Percentiles rank a stretch among this genome's conserved stretches.
Evolutionary conservation across 352 stramenopile species (phyloP).

Genomic region (Phytophthora palmivora): DNA sequence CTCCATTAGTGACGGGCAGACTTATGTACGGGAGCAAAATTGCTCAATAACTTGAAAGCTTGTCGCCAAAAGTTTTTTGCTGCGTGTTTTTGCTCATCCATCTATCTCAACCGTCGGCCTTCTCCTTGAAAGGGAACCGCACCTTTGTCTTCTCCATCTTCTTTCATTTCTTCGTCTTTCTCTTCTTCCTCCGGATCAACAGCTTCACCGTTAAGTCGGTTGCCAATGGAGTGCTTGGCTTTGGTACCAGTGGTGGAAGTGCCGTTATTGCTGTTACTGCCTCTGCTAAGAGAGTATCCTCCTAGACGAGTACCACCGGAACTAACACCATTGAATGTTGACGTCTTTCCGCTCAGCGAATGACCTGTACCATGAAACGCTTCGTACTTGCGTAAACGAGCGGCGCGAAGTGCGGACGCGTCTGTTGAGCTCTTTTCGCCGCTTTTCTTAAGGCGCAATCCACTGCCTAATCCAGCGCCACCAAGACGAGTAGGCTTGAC

Average conservation of each 20-base stretch:
- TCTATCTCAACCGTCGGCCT: conserved; percentile 65
- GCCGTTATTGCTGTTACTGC: conserved; percentile 9
- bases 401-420: conserved; percentile 66
- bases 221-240: conserved; percentile 24
- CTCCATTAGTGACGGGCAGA: conserved; percentile 6
- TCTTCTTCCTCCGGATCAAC: conserved; percentile 40
- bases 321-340: conserved; percentile 29
- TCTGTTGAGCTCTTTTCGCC: conserved; percentile 66
- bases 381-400: conserved; percentile 82
- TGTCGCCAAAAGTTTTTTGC: conserved; percentile 18
- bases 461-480: conserved; percentile 49
- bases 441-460: conserved; percentile 78
- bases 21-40: conserved; percentile 14
- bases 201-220: conserved; percentile 42
- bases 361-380: conserved; percentile 85
- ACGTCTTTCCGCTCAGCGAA: conserved; percentile 68
- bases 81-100: conserved; percentile 7
- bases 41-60: conserved; percentile 26
- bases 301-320: conserved; percentile 33
- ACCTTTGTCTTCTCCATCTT: conserved; percentile 38
- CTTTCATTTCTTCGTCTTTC: conserved; percentile 44
- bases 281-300: conserved; percentile 26
- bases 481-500: conserved; percentile 45
- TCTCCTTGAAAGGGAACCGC: conserved; percentile 72
- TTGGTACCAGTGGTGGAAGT: conserved; percentile 12